phyloP scores from a whole-genome alignment of 1,284 basidiomycete species.

The Chondrostereum purpureum region DNA sequence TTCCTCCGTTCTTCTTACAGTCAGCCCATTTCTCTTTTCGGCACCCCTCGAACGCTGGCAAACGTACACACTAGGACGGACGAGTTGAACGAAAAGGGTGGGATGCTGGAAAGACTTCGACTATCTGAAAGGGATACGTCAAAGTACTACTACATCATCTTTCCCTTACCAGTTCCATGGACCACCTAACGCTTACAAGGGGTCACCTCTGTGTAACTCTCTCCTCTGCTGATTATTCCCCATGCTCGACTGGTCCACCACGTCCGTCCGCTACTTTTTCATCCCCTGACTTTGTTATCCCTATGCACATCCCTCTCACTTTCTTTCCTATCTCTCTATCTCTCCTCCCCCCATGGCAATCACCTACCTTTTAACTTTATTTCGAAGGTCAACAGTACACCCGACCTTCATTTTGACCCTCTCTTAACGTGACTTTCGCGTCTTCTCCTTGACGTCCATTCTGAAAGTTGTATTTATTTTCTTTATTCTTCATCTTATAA shows the following conservation, averaged over 20 bases:
- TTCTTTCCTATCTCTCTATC: not conserved
- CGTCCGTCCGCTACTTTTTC: not conserved
- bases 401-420: not conserved
- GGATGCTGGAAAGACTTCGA: not conserved
- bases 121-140: not conserved
- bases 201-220: no score
- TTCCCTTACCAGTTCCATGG: not conserved
- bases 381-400: not conserved
- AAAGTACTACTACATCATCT: not conserved
- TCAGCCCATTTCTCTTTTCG: conserved; percentile 1
- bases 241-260: no score
- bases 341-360: no score
- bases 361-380: not conserved
- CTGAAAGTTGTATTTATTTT: not conserved
- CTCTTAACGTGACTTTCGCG: no score
- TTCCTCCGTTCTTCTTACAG: not conserved
- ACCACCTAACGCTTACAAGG: not conserved
- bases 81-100: not conserved
- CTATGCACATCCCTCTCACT: not conserved
- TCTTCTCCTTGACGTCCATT: not conserved
- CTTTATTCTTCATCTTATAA: not conserved
- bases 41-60: not conserved
- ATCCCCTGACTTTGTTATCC: not conserved
- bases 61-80: not conserved
- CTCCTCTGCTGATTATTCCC: no score